Evolutionary conservation across 805 yeast genomes (phyloP).

Genomic region (Candida michaelii): DNA sequence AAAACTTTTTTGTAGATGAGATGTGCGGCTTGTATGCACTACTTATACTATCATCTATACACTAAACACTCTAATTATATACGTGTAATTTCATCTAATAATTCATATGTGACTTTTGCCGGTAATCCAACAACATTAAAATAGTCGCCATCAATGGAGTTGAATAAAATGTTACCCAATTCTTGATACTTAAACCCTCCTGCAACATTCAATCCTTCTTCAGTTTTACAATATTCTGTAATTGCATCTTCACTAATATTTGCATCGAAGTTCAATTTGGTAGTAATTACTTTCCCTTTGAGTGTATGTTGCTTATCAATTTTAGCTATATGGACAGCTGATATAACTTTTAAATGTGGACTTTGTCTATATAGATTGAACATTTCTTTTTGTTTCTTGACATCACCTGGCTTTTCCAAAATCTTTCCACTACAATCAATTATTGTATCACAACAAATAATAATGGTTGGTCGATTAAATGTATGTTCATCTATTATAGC

Average conservation of each 20-base stretch:
- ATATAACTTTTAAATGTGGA: slow-evolving; percentile 29
- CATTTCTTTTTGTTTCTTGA: slow-evolving; percentile 28
- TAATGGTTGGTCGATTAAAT: slow-evolving; percentile 11
- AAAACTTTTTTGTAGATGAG: slow-evolving; percentile 7
- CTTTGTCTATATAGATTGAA: slow-evolving; percentile 23
- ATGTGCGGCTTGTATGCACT: slow-evolving; percentile 1
- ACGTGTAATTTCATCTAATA: no score
- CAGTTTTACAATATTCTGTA: slow-evolving; percentile 59
- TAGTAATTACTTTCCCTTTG: slow-evolving; percentile 25
- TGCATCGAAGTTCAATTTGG: slow-evolving; percentile 46
- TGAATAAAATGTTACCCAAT: slow-evolving; percentile 63
- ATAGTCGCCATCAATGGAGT: slow-evolving; percentile 72
- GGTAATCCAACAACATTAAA: slow-evolving; percentile 90
- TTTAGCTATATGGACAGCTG: slow-evolving; percentile 31
- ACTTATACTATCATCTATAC: no score
- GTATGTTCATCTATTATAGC: slow-evolving; percentile 45
- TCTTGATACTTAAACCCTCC: slow-evolving; percentile 92
- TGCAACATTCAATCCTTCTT: slow-evolving; percentile 80
- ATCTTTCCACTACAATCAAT: slow-evolving; percentile 57
- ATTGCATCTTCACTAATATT: slow-evolving; percentile 55
- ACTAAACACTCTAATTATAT: no score
- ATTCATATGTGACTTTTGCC: slow-evolving; percentile 50
- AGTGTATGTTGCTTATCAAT: slow-evolving; percentile 12
- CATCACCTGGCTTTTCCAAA: slow-evolving; percentile 71
- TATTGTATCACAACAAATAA: slow-evolving; percentile 77